These are phyloP conservation scores for Epichloe amarillans DNA, from an alignment of 2,329 filamentous ascomycete genomes.

Conservation along the genomic window DNA sequence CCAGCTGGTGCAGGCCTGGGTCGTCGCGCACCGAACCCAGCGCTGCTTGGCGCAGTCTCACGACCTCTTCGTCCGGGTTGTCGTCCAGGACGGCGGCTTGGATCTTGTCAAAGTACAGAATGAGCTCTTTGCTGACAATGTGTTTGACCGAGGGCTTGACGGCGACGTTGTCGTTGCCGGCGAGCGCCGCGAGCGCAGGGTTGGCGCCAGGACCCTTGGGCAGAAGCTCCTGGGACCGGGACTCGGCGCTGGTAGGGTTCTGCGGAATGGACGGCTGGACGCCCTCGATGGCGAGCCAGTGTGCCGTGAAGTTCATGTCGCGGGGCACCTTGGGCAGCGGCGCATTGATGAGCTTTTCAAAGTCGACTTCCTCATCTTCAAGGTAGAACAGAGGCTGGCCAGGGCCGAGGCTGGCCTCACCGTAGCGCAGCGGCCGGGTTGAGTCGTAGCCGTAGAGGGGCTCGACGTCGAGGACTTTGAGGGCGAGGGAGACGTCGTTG, in stretches of 20 bases:
- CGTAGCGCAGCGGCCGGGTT: conserved; percentile 75
- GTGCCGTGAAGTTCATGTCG: conserved; percentile 78
- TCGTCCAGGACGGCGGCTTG: conserved; percentile 81
- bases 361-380: conserved; percentile 96
- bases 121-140: conserved; percentile 87
- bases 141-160: conserved; percentile 92
- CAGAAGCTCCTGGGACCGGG: conserved; percentile 69
- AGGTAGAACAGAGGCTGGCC: conserved; percentile 95
- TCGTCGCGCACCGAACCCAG: conserved; percentile 77
- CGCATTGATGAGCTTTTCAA: conserved; percentile 96
- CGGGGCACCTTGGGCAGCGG: conserved; percentile 87
- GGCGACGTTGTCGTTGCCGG: conserved; percentile 69
- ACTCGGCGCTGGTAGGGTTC: conserved; percentile 80
- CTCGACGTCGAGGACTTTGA: conserved; percentile 81
- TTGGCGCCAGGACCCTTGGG: conserved; percentile 86
- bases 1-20: conserved; percentile 84
- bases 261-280: conserved; percentile 94
- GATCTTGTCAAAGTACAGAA: conserved; percentile 94
- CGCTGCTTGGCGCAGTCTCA: conserved; percentile 65
- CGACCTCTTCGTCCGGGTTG: conserved; percentile 63
- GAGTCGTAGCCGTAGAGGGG: conserved; percentile 96
- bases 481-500: conserved; percentile 75
- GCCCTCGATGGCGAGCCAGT: conserved; percentile 96
- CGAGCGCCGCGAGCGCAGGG: conserved; percentile 64
- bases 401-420: conserved; percentile 84